A percentile compares a stretch with the other conserved stretches of the same genome.
phyloP scores from a whole-genome alignment of 75 land plant species.

The Pinus taeda region DNA sequence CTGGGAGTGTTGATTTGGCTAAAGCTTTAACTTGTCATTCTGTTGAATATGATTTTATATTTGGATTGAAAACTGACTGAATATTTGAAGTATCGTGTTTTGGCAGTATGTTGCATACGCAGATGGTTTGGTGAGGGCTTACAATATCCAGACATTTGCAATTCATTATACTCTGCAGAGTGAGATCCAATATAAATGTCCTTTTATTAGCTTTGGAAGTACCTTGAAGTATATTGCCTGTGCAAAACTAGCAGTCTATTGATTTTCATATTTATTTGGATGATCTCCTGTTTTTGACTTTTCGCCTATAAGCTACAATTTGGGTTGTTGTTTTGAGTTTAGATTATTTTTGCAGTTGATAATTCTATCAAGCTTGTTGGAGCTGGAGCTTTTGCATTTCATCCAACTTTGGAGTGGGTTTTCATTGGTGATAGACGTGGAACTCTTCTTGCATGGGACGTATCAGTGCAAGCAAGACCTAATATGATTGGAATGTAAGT shows the following conservation, averaged over 20 bases:
- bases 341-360: constrained; percentile 64
- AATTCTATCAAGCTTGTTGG: constrained; percentile 90
- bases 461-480: constrained; percentile 82
- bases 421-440: constrained; percentile 97
- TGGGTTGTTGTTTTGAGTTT: constrained; percentile 9
- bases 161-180: constrained; percentile 94
- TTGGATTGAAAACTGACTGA: background rate
- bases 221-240: background rate
- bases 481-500: constrained; percentile 98
- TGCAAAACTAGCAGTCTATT: background rate
- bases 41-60: background rate
- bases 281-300: background rate
- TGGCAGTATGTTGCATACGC: constrained; percentile 95
- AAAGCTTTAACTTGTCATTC: background rate
- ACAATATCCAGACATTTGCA: constrained; percentile 87
- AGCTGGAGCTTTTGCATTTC: constrained; percentile 98
- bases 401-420: constrained; percentile 93
- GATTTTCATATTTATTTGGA: background rate
- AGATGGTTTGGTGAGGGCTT: constrained; percentile 93
- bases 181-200: constrained; percentile 28
- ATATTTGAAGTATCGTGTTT: constrained; percentile 10
- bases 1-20: background rate
- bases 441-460: constrained; percentile 98
- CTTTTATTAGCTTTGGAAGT: constrained; percentile 1
- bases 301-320: background rate